Evolutionary conservation across 306 rosid species (phyloP), one percentile per base, ranked within the genome.

Genomic region (Lablab purpureus): DNA sequence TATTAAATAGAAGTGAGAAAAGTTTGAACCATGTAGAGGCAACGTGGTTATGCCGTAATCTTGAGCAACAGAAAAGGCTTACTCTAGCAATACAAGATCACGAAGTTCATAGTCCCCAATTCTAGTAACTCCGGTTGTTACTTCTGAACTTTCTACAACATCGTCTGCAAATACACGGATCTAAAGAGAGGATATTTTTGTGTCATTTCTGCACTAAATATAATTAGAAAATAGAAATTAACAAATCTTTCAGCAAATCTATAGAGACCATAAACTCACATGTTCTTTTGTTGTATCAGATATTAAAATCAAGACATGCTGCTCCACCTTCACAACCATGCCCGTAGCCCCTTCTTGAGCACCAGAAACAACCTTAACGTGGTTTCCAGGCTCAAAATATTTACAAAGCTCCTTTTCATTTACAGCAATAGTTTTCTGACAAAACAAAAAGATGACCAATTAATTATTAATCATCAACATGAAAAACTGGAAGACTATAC

Each of bases 71-170:
- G 7, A 78, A 78, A 27, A 55, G 58, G n/a, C 94, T 85, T 88
- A 93, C 99, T 93, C 99, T 59, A 96, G 82, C 82, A 93, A 81
- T 64, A 96, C 99, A 83, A 96, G 99, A 87, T 96, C 99, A 58
- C 90, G 99, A 46, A 96, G 99, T 80, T 93, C 99, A 74, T 89
- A 96, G 69, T 89, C 97, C 78, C 99, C 99, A 81, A 96, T 93
- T 87, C 72, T 90, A 40, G 99, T 91, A 75, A 93, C 87, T 73
- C 98, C 99, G 1, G 97, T 87, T 27, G 98, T 96, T 22, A 96
- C 98, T 86, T 96, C 99, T 52, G 98, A 91, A 83, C 99, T 93
- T 90, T 96, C 99, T 71, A 91, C 99, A 76, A 93, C 99, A 88
- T 96, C 97, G 85, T 96, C 99, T 41, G 99, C 96, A 88, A 96